Evolutionary conservation across 164 flowering plant genomes (phyloP).

Genomic region (Amborella trichopoda): DNA sequence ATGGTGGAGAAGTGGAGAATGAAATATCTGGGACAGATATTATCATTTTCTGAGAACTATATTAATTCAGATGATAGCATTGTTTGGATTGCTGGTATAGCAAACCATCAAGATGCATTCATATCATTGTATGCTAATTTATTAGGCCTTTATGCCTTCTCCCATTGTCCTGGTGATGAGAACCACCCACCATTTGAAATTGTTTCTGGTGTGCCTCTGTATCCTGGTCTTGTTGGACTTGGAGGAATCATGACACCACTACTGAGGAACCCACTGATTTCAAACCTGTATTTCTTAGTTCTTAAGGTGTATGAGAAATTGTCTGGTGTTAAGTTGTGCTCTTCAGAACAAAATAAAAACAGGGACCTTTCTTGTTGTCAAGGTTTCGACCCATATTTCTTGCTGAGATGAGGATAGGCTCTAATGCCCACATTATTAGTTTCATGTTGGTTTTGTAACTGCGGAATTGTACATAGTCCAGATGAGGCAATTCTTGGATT

Average conservation of each 20-base stretch:
- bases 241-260: conserved; percentile 39
- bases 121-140: conserved; percentile 63
- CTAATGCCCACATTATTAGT: conserved; percentile 3
- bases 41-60: conserved; percentile 28
- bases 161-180: conserved; percentile 36
- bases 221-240: conserved; percentile 39
- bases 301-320: conserved; percentile 35
- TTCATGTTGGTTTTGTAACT: too few species aligned
- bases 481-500: too few species aligned
- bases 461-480: background rate
- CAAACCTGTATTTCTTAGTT: conserved; percentile 44
- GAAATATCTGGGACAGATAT: conserved; percentile 44
- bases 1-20: conserved; percentile 45
- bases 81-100: conserved; percentile 85
- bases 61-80: conserved; percentile 13
- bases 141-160: conserved; percentile 62
- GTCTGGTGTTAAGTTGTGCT: conserved; percentile 11
- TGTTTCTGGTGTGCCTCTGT: conserved; percentile 14
- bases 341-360: conserved; percentile 4
- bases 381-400: conserved; percentile 79
- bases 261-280: conserved; percentile 65
- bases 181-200: conserved; percentile 5
- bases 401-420: conserved; percentile 41
- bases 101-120: conserved; percentile 91
- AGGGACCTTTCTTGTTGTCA: conserved; percentile 37